phyloP scores from a whole-genome alignment of 2,329 filamentous ascomycete species.

The Mycosphaerella sp. region DNA sequence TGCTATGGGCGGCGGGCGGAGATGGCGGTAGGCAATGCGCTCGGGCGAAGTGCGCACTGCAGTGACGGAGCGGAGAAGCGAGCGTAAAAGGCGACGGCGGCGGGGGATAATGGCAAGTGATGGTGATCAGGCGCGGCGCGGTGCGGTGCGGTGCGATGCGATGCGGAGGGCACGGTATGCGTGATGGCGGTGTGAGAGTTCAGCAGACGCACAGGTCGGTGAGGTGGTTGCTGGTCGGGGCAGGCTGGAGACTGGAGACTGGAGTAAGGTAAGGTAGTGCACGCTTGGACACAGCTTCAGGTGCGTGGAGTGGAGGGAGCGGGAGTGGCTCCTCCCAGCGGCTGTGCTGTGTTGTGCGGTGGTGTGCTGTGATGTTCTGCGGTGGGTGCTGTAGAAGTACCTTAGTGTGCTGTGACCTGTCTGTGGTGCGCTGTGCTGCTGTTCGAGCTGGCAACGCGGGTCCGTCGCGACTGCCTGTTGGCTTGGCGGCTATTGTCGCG shows the following conservation, averaged over 20 bases:
- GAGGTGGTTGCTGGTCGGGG: neutral
- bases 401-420: no score
- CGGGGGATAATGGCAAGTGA: neutral
- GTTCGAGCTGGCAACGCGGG: slow-evolving; percentile 9
- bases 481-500: no score
- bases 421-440: slow-evolving; percentile 7
- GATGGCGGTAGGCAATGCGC: slow-evolving; percentile 2
- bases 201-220: neutral
- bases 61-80: slow-evolving; percentile 3
- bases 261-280: no score
- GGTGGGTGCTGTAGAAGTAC: no score
- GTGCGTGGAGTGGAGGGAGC: no score
- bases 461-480: slow-evolving; percentile 10
- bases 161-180: neutral
- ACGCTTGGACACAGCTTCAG: no score
- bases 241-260: slow-evolving; percentile 3
- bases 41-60: neutral
- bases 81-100: neutral
- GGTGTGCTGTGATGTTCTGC: neutral
- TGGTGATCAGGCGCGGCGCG: neutral
- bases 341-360: neutral
- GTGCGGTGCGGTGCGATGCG: neutral
- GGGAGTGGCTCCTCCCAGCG: no score
- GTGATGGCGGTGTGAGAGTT: slow-evolving; percentile 1
- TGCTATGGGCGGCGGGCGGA: slow-evolving; percentile 3